phyloP scores from a whole-genome alignment of 148 eudicot genomes.

The Fagopyrum esculentum region DNA sequence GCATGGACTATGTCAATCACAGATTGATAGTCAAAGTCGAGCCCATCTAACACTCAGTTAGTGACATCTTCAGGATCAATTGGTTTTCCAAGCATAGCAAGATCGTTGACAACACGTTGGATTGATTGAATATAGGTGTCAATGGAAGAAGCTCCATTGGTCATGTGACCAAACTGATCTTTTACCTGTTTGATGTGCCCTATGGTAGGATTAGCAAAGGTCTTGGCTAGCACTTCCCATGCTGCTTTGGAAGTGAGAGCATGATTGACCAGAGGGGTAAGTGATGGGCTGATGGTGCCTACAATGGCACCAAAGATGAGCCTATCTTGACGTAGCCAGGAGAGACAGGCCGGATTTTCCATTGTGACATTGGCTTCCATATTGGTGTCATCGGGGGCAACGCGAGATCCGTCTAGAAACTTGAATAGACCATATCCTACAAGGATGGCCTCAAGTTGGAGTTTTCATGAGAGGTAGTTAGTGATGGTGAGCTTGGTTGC shows the following conservation, averaged over 20 bases:
- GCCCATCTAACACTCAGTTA: background rate
- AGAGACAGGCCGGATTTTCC: background rate
- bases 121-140: background rate
- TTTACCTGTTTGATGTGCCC: background rate
- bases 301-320: background rate
- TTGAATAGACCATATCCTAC: background rate
- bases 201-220: background rate
- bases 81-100: background rate
- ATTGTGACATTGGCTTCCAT: background rate
- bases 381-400: background rate
- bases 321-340: background rate
- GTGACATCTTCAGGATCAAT: background rate
- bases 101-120: background rate
- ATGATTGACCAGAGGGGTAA: background rate
- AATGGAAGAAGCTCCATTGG: background rate
- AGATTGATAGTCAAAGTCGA: background rate
- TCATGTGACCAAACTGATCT: background rate
- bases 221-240: background rate
- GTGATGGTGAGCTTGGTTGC: background rate
- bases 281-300: background rate
- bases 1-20: background rate
- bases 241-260: background rate
- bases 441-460: background rate
- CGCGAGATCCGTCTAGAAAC: background rate
- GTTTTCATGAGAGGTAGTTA: background rate